phyloP scores from a whole-genome alignment of 1,284 basidiomycete genomes.

The Pseudozyma pruni region DNA sequence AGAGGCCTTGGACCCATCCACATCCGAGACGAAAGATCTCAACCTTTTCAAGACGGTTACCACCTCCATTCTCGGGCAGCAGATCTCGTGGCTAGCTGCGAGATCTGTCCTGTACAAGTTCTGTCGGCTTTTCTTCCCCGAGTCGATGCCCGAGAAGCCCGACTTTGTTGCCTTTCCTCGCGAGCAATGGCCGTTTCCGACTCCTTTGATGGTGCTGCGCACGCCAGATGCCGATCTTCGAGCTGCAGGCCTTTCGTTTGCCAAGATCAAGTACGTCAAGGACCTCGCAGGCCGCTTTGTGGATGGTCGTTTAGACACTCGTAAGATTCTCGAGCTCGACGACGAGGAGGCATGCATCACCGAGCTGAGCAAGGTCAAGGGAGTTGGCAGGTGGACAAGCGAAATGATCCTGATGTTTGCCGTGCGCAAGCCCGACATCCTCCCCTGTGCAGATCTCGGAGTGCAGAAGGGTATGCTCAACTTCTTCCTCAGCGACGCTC shows the following conservation, averaged over 20 bases:
- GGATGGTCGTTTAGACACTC: constrained; percentile 60
- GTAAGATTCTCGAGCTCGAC: constrained; percentile 50
- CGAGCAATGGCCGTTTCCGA: constrained; percentile 62
- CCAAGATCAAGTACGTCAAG: constrained; percentile 63
- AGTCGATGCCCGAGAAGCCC: constrained; percentile 55
- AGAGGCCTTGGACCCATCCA: constrained; percentile 69
- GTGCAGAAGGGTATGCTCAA: constrained; percentile 65
- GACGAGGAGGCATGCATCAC: constrained; percentile 58
- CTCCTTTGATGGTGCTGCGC: constrained; percentile 56
- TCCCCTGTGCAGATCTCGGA: constrained; percentile 64
- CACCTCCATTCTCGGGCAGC: constrained; percentile 81
- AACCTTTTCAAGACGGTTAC: constrained; percentile 70
- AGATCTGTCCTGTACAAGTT: constrained; percentile 86
- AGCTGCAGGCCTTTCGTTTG: constrained; percentile 58
- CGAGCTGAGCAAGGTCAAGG: constrained; percentile 60
- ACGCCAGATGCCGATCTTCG: constrained; percentile 54
- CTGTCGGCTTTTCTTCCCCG: constrained; percentile 69
- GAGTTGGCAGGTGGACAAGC: constrained; percentile 66
- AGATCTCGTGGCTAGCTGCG: constrained; percentile 91
- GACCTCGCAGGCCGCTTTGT: constrained; percentile 60
- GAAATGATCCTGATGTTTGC: constrained; percentile 68
- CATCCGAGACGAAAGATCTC: constrained; percentile 69
- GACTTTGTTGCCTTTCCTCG: constrained; percentile 55
- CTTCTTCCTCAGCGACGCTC: constrained; percentile 52
- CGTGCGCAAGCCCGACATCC: constrained; percentile 59